Conservation (phyloP, 1,284 basidiomycete species). For the Microbotryomycetes sp. region DNA sequence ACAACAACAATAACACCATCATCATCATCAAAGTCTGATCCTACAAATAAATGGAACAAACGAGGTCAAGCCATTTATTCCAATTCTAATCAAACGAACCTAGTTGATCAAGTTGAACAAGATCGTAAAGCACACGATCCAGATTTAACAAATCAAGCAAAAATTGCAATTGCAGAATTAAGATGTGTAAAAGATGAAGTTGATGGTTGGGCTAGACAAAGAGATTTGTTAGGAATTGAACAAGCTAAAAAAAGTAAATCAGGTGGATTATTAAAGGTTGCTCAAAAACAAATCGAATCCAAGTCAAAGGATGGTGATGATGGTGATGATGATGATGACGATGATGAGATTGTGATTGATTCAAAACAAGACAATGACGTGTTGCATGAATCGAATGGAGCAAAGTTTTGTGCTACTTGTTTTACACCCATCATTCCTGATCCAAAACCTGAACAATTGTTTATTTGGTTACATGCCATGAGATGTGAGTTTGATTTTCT, state of each 20-base stretch:
- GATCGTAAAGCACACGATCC: slow-evolving; percentile 15
- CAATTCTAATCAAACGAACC: not conserved
- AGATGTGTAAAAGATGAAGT: slow-evolving; percentile 86
- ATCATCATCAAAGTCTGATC: not conserved
- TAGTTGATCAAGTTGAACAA: not conserved
- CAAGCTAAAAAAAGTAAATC: not conserved
- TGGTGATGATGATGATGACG: not conserved
- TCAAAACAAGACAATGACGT: slow-evolving; percentile 47
- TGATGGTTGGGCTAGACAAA: slow-evolving; percentile 86
- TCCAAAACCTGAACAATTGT: slow-evolving; percentile 78
- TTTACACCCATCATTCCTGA: slow-evolving; percentile 84
- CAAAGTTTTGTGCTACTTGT: slow-evolving; percentile 70
- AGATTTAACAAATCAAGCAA: slow-evolving; percentile 62
- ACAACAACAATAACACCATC: not conserved
- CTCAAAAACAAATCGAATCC: slow-evolving; percentile 50
- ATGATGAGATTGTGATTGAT: slow-evolving; percentile 43
- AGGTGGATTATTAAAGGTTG: slow-evolving; percentile 37
- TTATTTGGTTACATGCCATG: slow-evolving; percentile 87
- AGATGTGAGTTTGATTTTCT: slow-evolving; percentile 45
- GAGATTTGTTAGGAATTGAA: slow-evolving; percentile 54
- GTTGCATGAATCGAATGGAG: slow-evolving; percentile 39
- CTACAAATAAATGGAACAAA: not conserved
- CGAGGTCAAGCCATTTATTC: not conserved
- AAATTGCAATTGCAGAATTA: slow-evolving; percentile 73
- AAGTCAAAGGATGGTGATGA: slow-evolving; percentile 47